Base-by-base conservation (phyloP, 192 early-diverging fungal genomes). In the Funneliformis geosporum region DNA sequence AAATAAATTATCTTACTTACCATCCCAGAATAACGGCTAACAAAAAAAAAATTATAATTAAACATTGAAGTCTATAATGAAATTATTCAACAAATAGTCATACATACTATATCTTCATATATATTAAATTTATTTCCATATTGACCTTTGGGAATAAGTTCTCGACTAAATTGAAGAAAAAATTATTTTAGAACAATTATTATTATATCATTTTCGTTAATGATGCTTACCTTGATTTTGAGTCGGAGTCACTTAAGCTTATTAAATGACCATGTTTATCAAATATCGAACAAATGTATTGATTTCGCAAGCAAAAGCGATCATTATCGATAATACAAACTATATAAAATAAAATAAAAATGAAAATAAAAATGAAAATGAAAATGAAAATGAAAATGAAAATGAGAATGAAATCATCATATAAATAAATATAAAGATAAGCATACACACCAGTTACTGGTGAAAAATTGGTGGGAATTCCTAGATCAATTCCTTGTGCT, bases 61-160 rank as follows among this genome's bases (percentile, higher is more conserved):
- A 44, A 23, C 10, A 43, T n/a, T 44, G 43, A 71, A 71, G 18
- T 11, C 6, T 14, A 93, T 28, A 95, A 78, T 18, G 94, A 94
- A 28, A 50, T 43, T 33, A 43, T 50, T 65, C 21, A 44, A 44
- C 28, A 39, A 66, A 68, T 25, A n/a, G 1, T 16, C 4, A 69
- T 27, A 83, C 79, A 55, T 82, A 87, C 86, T 60, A 95, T 88
- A 84, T 99, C 97, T 74, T 98, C 96, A 81, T 90, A 95, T 67
- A 96, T 79, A 50, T 88, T 87, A 73, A 97, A 90, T 27, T 92
- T 88, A 87, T 99, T 98, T 43, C 88, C 93, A 4, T 80, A 74
- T 66, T 87, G 83, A 0, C 90, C 90, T 74, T 79, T 44, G 42
- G 75, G 86, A 77, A 94, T 86, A 2, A 88, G 72, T 71, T 93